Evolutionary conservation across 2,329 filamentous ascomycete genomes (phyloP), one percentile per base, ranked within the genome.

Genomic region (Chrysoporthe cubensis): DNA sequence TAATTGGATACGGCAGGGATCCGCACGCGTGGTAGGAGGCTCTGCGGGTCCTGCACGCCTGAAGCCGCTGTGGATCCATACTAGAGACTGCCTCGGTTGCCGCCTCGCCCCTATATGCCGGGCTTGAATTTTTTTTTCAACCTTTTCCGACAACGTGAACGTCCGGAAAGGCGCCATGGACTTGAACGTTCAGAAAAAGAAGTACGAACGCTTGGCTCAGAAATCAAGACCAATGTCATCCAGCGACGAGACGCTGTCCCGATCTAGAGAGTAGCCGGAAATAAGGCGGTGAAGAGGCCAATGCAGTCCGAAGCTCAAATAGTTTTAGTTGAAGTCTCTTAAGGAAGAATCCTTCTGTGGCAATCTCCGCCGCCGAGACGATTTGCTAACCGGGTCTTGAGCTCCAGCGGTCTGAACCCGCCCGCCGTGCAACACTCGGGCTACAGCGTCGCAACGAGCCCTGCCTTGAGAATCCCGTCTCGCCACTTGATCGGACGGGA

Each of bases 11-110:
- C 61, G 48, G 43, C 57, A 64, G 62, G 58, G 67, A 57, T 18
- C 61, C 32, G 18, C 50, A n/a, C 56, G 40, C 44, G 43, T 69
- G 48, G 37, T n/a, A n/a, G 43, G 62, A 64, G 68, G 62, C 62
- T 68, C 58, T 66, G 67, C 67, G 67, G 67, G 56, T 67, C 67
- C 59, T 54, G 50, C 26, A 54, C 60, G 60, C 34, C 8, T 16
- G 11, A 37, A 62, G 60, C 60, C 44, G 43, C 34, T 48, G 56
- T 65, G 63, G 56, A 3, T 43, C 34, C 43, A 16, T 40, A 37
- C 16, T 6, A 50, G 54, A 43, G 43, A n/a, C n/a, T 65, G 63
- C 54, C 63, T 65, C 63, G 52, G 63, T 42, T 58, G 40, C n/a
- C 52, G 60, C 60, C 60, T 62, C 26, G 59, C 59, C 43, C 42